Base-by-base conservation (phyloP, 192 early-diverging fungal species). In the Coemansia sp. region DNA sequence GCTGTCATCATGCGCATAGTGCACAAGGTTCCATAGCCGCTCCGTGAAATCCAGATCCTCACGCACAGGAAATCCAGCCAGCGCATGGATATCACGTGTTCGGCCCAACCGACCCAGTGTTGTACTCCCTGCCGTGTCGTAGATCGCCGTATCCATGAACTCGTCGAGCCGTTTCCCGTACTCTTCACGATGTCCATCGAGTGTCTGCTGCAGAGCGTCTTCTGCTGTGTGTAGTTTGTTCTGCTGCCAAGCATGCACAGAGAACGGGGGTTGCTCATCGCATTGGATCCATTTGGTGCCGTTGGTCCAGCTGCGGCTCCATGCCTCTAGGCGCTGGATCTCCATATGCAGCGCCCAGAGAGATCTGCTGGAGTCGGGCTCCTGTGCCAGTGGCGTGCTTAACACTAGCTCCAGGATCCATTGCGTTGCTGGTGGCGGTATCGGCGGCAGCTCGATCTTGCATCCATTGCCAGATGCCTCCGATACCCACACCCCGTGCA, bases 371-470 rank as follows among this genome's bases (percentile, higher is more conserved):
- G 76, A 55, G 19, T 70, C 70, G 3, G 70, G 56, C 7, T 79
- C 76, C 22, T 33, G 61, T 4, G 57, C 27, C 40, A 79, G 44
- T 4, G 77, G 71, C 30, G 44, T 61, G 62, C 71, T 74, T n/a
- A n/a, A n/a, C n/a, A 71, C 34, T 40, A 80, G 61, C 64, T 80
- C 77, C 8, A 80, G 64, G 41, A 74, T 60, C 77, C 77, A 80
- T 36, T 80, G 77, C 5, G 77, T 53, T 14, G 71, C 73, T 23
- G 68, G 55, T 47, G 68, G 61, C 15, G 77, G 71, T 19, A 29
- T 28, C 0, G 72, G 68, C 19, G 67, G 77, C 5, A 71, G 36
- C 27, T 29, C 25, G 5, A 64, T 61, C 5, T 19, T 20, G 28
- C 56, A 68, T 4, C 55, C 4, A 36, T 36, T 36, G 34, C 42